These are phyloP conservation scores for Suhomyces bolitotheri DNA, from an alignment of 1,139 yeast species.

Conservation along the genomic window DNA sequence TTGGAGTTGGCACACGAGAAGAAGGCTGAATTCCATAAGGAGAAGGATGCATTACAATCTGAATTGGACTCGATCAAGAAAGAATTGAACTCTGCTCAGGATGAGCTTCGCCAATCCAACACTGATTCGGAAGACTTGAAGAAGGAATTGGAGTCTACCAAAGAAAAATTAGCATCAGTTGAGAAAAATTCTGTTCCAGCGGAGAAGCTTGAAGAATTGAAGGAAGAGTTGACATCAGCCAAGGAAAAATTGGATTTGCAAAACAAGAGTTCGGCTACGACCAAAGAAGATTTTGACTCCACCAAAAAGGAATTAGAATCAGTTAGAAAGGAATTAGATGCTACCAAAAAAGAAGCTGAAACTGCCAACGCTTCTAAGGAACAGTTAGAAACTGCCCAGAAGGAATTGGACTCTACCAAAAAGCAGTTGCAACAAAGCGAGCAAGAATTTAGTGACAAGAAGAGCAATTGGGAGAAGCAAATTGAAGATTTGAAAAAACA, in stretches of 20 bases:
- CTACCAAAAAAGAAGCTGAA: slow-evolving; percentile 3
- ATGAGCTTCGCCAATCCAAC: neutral
- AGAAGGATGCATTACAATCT: too few species aligned
- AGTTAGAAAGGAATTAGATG: neutral
- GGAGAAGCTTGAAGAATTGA: too few species aligned
- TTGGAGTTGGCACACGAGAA: too few species aligned
- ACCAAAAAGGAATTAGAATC: slow-evolving; percentile 1
- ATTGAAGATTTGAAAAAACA: neutral
- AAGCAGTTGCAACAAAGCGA: too few species aligned
- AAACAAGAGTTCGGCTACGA: too few species aligned
- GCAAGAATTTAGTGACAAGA: too few species aligned
- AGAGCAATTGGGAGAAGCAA: too few species aligned
- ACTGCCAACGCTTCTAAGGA: neutral
- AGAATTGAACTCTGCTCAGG: neutral
- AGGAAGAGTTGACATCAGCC: too few species aligned
- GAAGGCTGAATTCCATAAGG: too few species aligned
- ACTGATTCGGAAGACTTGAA: neutral
- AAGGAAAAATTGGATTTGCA: too few species aligned
- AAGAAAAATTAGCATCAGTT: too few species aligned
- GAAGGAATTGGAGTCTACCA: neutral
- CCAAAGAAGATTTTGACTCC: slow-evolving; percentile 1
- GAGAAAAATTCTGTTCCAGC: neutral
- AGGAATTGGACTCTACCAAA: neutral
- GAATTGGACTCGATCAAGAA: too few species aligned
- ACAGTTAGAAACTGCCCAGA: slow-evolving; percentile 1